Base-by-base conservation (phyloP, 139 green algal species). In the Trebouxia sp. region DNA sequence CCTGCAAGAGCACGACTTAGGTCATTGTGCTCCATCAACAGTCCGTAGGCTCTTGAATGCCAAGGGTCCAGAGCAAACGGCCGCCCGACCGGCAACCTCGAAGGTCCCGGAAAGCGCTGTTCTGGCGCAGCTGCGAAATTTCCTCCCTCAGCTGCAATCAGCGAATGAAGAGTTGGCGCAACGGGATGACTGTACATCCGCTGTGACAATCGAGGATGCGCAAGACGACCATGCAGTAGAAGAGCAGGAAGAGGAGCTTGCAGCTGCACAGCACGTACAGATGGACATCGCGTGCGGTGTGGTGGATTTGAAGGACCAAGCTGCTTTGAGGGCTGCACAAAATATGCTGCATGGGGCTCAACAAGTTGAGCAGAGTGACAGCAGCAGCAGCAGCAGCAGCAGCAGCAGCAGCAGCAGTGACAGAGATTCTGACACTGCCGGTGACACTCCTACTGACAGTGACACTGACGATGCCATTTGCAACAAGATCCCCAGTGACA, bases 241-340 rank as follows among this genome's bases (percentile, higher is more conserved):
- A 43, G 62, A 45, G 9, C 62, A 72, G 8, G 15, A 30, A 15
- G 28, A 32, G 28, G 62, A 72, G 14, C 32, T 45, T 28, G 62
- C 26, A 1, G 28, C 32, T 7, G 3, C 17, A 17, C 32, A 45
- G 35, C 62, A 72, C 11, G 15, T 72, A 26, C 62, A 72, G 15
- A 72, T 72, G 62, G 62, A 72, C 62, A 72, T 72, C n/a, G 62
- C 62, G 3, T 72, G 62, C 28, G 62, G 62, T n/a, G 35, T 72
- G 5, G 11, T 72, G 14, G 62, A 72, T 14, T 22, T 72, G 62
- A 72, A 72, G 20, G 62, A 72, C 28, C n/a, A n/a, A n/a, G n/a
- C n/a, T n/a, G n/a, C n/a, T n/a, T n/a, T n/a, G n/a, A n/a, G n/a
- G n/a, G n/a, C n/a, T n/a, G n/a, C n/a, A n/a, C n/a, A n/a, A n/a